A percentile compares a stretch with the other conserved stretches of the same genome.
These are phyloP conservation scores for Hygrophoropsis aurantiaca DNA, from an alignment of 768 basidiomycete species.

Conservation along the genomic window DNA sequence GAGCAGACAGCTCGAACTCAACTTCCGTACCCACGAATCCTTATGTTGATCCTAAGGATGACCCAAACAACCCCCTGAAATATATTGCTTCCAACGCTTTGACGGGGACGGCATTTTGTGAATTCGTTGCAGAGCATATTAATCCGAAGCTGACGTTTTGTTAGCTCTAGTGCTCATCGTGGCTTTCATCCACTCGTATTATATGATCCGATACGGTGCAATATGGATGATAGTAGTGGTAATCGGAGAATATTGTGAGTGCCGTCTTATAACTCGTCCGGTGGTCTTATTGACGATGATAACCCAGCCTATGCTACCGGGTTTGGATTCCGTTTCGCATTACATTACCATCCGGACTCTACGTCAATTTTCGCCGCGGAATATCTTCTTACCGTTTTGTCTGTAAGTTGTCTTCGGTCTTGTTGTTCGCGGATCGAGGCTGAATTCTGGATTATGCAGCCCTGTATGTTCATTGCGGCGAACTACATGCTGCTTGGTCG, in stretches of 20 bases:
- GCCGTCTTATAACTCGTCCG: background rate
- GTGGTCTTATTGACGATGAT: background rate
- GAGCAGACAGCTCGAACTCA: no score
- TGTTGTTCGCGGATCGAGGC: background rate
- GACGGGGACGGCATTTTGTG: constrained; percentile 51
- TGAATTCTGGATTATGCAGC: constrained; percentile 34
- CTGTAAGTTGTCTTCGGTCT: constrained; percentile 20
- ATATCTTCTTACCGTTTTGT: constrained; percentile 56
- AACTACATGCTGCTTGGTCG: constrained; percentile 68
- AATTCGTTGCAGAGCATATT: constrained; percentile 7
- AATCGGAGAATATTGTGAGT: constrained; percentile 57
- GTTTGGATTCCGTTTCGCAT: constrained; percentile 48
- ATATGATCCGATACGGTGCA: constrained; percentile 44
- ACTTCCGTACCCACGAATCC: constrained; percentile 25
- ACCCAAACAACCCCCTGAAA: constrained; percentile 51
- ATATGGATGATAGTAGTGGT: constrained; percentile 63
- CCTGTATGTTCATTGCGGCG: constrained; percentile 73
- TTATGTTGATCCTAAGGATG: constrained; percentile 48
- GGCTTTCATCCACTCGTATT: constrained; percentile 44
- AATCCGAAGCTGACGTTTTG: no score
- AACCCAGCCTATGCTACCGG: constrained; percentile 51
- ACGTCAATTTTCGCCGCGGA: constrained; percentile 49
- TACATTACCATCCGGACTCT: constrained; percentile 49
- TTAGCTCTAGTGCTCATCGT: constrained; percentile 38
- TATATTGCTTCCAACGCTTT: constrained; percentile 57